A percentile compares a stretch with the other conserved stretches of the same genome.
These are phyloP conservation scores for Marasmius oreades DNA, from an alignment of 1,284 basidiomycete species.

Conservation along the genomic window DNA sequence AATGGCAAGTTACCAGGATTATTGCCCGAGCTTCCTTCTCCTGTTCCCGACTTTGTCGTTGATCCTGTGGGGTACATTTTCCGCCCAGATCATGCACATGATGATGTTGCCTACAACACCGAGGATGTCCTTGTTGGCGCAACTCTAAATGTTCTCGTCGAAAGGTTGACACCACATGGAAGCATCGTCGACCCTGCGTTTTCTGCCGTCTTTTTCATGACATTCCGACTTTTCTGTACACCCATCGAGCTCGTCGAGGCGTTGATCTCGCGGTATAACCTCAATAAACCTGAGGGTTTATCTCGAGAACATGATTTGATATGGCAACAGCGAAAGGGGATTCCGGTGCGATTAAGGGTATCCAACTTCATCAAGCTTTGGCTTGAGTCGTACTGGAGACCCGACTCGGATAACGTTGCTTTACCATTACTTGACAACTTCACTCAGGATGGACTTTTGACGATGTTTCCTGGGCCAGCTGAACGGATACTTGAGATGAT, in stretches of 20 bases:
- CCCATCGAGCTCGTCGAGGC: conserved; percentile 75
- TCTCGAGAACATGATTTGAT: conserved; percentile 60
- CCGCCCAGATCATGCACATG: conserved; percentile 68
- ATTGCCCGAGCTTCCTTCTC: conserved; percentile 30
- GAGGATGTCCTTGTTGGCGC: conserved; percentile 92
- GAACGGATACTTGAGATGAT: conserved; percentile 76
- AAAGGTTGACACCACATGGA: conserved; percentile 96
- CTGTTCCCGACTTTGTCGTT: conserved; percentile 33
- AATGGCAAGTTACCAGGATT: conserved; percentile 49
- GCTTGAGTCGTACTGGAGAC: conserved; percentile 89
- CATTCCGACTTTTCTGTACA: conserved; percentile 91
- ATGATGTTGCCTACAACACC: conserved; percentile 87
- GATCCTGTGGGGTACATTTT: conserved; percentile 55
- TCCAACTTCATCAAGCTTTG: conserved; percentile 92
- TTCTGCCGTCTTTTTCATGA: conserved; percentile 88
- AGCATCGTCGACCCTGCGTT: conserved; percentile 84
- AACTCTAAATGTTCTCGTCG: conserved; percentile 83
- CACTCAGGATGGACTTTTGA: conserved; percentile 55
- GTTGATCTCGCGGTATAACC: conserved; percentile 80
- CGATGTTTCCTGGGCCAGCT: conserved; percentile 65
- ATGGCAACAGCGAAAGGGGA: conserved; percentile 85
- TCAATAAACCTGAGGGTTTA: conserved; percentile 57
- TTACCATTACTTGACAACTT: conserved; percentile 63
- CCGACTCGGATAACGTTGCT: conserved; percentile 59
- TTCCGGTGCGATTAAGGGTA: conserved; percentile 86